phyloP scores from a whole-genome alignment of 169 alveolate genomes.

The Babesia bovis region DNA sequence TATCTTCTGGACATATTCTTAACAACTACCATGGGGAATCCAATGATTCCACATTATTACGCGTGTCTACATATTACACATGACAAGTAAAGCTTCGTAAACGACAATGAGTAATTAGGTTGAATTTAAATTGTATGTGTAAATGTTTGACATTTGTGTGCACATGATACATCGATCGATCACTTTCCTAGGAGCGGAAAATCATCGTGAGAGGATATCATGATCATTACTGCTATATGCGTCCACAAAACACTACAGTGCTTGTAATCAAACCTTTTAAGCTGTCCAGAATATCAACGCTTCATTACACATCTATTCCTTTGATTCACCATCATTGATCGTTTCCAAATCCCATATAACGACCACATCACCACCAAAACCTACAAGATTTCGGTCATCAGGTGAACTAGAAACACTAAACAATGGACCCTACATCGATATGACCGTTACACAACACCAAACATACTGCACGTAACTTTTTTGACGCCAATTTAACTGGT shows the following conservation, averaged over 20 bases:
- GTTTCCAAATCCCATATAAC: conserved; percentile 58
- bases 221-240: no score
- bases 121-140: no score
- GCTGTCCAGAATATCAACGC: no score
- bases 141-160: neutral
- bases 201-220: no score
- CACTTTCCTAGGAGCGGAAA: no score
- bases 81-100: no score
- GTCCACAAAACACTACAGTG: no score
- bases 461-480: conserved; percentile 54
- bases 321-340: neutral
- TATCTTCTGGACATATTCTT: neutral
- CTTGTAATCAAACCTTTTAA: no score
- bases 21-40: conserved; percentile 14
- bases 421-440: conserved; percentile 42
- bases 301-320: neutral
- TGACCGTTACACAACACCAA: neutral
- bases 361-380: conserved; percentile 47
- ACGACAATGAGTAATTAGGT: no score
- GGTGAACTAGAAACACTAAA: conserved; percentile 37
- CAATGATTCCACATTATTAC: neutral
- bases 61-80: no score
- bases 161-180: no score
- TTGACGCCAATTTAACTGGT: conserved; percentile 32
- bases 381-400: conserved; percentile 41